phyloP scores from a whole-genome alignment of 495 filamentous ascomycete species.

The Daldinia vernicosa region DNA sequence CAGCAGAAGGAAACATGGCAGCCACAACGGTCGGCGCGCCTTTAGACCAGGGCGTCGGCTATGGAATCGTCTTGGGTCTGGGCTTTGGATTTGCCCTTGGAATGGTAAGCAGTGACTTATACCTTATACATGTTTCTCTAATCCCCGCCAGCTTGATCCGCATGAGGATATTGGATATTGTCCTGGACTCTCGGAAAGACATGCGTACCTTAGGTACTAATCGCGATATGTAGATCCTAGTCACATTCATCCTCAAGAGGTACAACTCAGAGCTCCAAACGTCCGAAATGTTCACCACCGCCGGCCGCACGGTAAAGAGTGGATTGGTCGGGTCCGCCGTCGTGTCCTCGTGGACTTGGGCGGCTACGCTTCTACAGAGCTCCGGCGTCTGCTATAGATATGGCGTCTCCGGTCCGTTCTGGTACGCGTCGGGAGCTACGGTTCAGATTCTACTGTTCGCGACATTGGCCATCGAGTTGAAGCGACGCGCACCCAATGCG shows the following conservation, averaged over 20 bases:
- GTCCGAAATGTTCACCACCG: conserved; percentile 96
- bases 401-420: conserved; percentile 92
- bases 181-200: conserved; percentile 51
- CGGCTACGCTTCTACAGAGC: conserved; percentile 82
- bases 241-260: conserved; percentile 80
- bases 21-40: conserved; percentile 54
- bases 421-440: conserved; percentile 76
- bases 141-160: background rate
- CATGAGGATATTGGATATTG: conserved; percentile 50
- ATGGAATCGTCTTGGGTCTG: conserved; percentile 83
- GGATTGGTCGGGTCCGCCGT: conserved; percentile 96
- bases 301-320: conserved; percentile 91
- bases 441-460: conserved; percentile 90
- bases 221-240: conserved; percentile 56
- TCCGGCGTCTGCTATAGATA: conserved; percentile 91
- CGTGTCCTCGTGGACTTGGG: conserved; percentile 96
- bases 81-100: conserved; percentile 79
- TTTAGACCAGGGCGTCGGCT: conserved; percentile 76
- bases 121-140: background rate
- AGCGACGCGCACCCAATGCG: conserved; percentile 84
- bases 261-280: conserved; percentile 96
- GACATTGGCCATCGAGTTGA: conserved; percentile 91
- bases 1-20: conserved; percentile 22
- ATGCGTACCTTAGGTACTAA: background rate
- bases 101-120: conserved; percentile 66